phyloP scores from a whole-genome alignment of 148 eudicot species.

The Fallopia convolvulus region DNA sequence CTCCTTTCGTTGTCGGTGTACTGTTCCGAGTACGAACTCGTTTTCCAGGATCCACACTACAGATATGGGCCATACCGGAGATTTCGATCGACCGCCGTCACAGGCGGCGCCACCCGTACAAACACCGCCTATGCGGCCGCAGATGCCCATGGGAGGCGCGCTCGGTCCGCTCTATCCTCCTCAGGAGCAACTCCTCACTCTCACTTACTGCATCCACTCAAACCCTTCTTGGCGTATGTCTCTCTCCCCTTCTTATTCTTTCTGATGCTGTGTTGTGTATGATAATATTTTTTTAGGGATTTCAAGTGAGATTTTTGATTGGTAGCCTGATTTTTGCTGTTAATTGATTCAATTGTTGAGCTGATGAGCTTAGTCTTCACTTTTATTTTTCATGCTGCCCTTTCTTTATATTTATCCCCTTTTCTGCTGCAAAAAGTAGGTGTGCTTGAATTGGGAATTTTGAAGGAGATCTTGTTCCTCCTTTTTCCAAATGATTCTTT shows the following conservation, averaged over 20 bases:
- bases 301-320: not conserved
- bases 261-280: not conserved
- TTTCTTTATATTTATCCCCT: not conserved
- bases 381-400: not conserved
- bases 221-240: slow-evolving; percentile 89
- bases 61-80: not conserved
- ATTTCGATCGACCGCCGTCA: not conserved
- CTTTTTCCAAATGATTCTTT: not conserved
- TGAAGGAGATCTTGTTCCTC: slow-evolving; percentile 4
- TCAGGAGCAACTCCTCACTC: slow-evolving; percentile 63
- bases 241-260: not conserved
- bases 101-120: slow-evolving; percentile 25
- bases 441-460: not conserved
- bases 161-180: slow-evolving; percentile 67
- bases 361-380: not conserved
- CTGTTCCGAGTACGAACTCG: not conserved
- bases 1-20: slow-evolving; percentile 1
- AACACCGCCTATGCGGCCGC: slow-evolving; percentile 23
- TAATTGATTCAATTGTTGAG: not conserved
- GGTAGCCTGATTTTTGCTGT: not conserved
- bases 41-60: not conserved
- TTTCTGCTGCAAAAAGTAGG: slow-evolving; percentile 1
- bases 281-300: not conserved
- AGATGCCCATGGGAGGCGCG: slow-evolving; percentile 55
- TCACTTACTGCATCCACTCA: slow-evolving; percentile 91